Base-by-base conservation (phyloP, 331 rosid genomes). In the Quercus tomentella region DNA sequence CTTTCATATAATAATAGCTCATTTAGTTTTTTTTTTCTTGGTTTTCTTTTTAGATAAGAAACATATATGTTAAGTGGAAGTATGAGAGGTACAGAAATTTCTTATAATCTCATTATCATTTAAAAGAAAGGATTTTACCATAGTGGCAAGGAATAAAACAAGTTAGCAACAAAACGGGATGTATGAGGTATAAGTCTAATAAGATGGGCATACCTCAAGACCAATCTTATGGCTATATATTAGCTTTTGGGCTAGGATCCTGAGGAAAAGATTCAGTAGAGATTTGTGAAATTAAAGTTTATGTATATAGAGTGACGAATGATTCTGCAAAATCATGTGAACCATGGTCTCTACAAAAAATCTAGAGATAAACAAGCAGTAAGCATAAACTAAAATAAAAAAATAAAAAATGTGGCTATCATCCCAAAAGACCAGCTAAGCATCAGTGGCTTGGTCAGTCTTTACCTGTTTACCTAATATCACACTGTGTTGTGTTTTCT, bases 1-100 rank as follows among this genome's bases (percentile, higher is more conserved):
- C 72, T 52, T 77, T 17, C 60, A 75, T 68, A 65, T 71, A 56
- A 65, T 71, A 56, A 28, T 41, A 41, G 49, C 76, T 41, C 31
- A 33, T 80, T 51, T 65, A 11, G 30, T 49, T 49, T 49, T 14
- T 17, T 12, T 49, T 49, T 49, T 21, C n/a, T 43, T 37, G 20
- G 7, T 18, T 8, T 20, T 67, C 23, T 35, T 67, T 35, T 17
- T 33, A 8, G 23, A 35, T 67, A 20, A 67, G 52, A 35, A 33
- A 67, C 72, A 35, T 15, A 26, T 4, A 67, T 35, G 26, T 35
- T 35, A 8, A 35, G 26, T 35, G 51, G 52, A 9, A 33, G 17
- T 67, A 67, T 35, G 51, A 33, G 35, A 7, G 49, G 52, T 22
- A 31, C 43, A 67, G n/a, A 2, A 5, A 28, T 35, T 63, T 63